Conservation (phyloP, 495 filamentous ascomycete species). For the Chlorociboria aeruginascens region DNA sequence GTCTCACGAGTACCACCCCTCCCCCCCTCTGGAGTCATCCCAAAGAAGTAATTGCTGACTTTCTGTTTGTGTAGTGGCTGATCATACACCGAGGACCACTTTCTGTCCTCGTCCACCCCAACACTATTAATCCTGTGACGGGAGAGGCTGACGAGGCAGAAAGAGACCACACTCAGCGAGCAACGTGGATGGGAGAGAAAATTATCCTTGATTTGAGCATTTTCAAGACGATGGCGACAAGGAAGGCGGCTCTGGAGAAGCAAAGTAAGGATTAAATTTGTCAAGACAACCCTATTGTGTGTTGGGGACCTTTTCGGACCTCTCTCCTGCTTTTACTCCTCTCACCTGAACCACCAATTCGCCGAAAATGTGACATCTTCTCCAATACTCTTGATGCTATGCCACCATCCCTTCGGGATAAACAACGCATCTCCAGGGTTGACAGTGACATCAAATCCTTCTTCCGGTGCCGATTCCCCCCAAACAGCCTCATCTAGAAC, state of each 20-base stretch:
- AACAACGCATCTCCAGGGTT: constrained; percentile 63
- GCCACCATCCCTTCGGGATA: constrained; percentile 93
- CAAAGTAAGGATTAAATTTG: neutral
- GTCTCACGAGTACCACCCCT: too few relatives aligned
- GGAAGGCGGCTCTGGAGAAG: neutral
- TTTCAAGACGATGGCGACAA: constrained; percentile 31
- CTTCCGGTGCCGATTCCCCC: constrained; percentile 28
- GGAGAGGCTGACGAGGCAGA: constrained; percentile 28
- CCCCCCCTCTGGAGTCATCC: neutral
- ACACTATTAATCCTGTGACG: constrained; percentile 40
- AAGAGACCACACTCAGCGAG: constrained; percentile 50
- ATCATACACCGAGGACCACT: constrained; percentile 74
- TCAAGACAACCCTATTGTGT: too few relatives aligned
- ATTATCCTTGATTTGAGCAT: constrained; percentile 53
- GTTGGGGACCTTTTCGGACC: neutral
- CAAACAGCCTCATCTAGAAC: constrained; percentile 60
- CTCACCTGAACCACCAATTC: constrained; percentile 89
- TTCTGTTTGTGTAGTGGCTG: constrained; percentile 47
- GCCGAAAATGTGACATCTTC: constrained; percentile 54
- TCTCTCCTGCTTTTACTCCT: neutral
- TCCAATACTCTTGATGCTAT: constrained; percentile 71
- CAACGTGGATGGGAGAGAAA: constrained; percentile 75
- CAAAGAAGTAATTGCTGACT: neutral
- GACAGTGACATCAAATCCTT: constrained; percentile 46
- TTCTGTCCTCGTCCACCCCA: constrained; percentile 71